Evolutionary conservation across 2,329 filamentous ascomycete genomes (phyloP), one percentile per base, ranked within the genome.

Genomic region (Ceratocystis alfenasii): DNA sequence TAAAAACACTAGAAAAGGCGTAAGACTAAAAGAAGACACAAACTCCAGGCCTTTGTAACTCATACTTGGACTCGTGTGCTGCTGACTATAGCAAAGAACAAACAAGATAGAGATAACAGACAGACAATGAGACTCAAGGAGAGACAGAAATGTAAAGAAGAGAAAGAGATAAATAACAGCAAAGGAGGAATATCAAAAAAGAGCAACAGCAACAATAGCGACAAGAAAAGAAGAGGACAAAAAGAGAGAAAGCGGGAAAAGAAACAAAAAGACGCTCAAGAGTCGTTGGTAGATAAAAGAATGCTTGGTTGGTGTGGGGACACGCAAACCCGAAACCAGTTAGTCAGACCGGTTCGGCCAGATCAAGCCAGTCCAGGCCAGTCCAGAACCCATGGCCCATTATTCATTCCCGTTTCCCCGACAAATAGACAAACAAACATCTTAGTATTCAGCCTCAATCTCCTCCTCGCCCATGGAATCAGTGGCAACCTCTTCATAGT

Each of bases 401-500:
- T 41, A 25, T 25, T 8, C 48, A 50, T 63, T 63, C 44, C 59
- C 28, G 45, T 63, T 57, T 66, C 60, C 59, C 48, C 46, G 25
- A 48, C 46, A 41, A 41, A 41, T 15, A 41, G 36, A 28, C 46
- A 30, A 41, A 25, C 46, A 10, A n/a, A 66, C 62, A 66, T 71
- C 65, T 75, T 95, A 96, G 83, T 96, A 96, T 85, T 96, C 93
- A 71, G 89, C 89, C 79, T 95, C 91, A 72, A 83, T 80, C 74
- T 92, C 90, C 73, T 95, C 92, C 70, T 86, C 89, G 75, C 92
- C 92, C 73, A 95, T 79, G 69, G 91, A 95, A 79, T 97, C 93
- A 74, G 90, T 90, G 70, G 91, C 93, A 75, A 97, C 94, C 81
- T 99, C 94, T 81, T 96, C 93, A 81, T 99, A 99, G 77, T 99